Evolutionary conservation across 78 protist genomes (phyloP), one percentile per base, ranked within the genome.

Genomic region (Dictyostelium intermedium): DNA sequence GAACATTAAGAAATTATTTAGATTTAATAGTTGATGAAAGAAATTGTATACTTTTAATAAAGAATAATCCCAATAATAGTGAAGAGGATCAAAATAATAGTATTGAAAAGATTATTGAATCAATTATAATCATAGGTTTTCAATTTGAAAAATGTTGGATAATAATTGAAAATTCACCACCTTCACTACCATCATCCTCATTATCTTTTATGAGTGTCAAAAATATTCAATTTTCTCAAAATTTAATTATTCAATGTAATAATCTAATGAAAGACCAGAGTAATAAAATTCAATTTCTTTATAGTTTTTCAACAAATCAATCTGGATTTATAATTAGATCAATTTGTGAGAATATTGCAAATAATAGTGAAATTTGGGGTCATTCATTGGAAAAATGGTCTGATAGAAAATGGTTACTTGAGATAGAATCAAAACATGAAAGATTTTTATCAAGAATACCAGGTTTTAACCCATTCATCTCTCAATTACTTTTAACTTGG

Each of bases 401-500:
- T 16, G 78, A 80, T 35, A 60, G 92, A 47, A 80, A 45, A 34
- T 89, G 85, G 85, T 69, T 87, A 61, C 11, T 78, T 1, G 87
- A 80, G 23, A 39, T 11, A 20, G 94, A 80, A 89, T 80, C 94
- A 27, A 63, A 43, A 45, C 85, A 89, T 89, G 94, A 89, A 80
- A 23, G 60, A 23, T 89, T 89, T 34, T 25, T 89, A n/a, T 70
- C 85, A 30, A 16, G 20, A 35, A 80, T 89, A 23, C 94, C 94
- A 9, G 94, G 94, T 10, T 80, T 74, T 16, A 89, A 89, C 69
- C 63, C 94, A 47, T 89, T 37, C 20, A 35, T 69, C 47, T 45
- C 94, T 14, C 94, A 89, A 35, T 34, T 80, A n/a, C 37, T 89
- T n/a, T 72, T 89, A 76, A 89, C 94, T 32, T 89, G 85, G 85